Base-by-base conservation (phyloP, 2,329 filamentous ascomycete genomes). In the Colletotrichum sp. region DNA sequence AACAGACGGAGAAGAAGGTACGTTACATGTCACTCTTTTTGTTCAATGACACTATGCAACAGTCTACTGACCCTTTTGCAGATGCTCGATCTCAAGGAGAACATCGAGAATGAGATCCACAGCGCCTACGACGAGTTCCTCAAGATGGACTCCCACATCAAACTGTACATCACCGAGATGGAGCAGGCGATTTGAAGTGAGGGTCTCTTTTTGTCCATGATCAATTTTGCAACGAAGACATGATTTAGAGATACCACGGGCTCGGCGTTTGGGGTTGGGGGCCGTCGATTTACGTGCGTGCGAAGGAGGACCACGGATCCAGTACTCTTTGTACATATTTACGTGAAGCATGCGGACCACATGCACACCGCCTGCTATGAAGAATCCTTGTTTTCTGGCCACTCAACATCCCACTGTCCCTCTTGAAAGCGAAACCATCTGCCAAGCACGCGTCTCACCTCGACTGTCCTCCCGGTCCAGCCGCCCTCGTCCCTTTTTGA, bases 1-100 rank as follows among this genome's bases (percentile, higher is more conserved):
- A 99, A 86, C 96, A 98, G 88, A 98, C 95, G 10, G 96, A 99
- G 90, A 99, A 99, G 88, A 99, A 99, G 95, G 96, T 96, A 88
- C 80, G 88, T 82, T 70, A 79, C 72, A 24, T 15, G 18, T 34
- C 60, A 63, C n/a, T 4, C 7, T 10, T 24, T 10, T 26, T 15
- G 55, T 32, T 16, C 10, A 16, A 60, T 4, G n/a, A 12, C 16
- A 28, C n/a, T n/a, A n/a, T 7, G 21, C 6, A 62, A 26, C 10
- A 10, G 82, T 76, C 1, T 82, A 75, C 62, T 72, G 1, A 55
- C n/a, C 8, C 52, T n/a, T 30, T 8, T 16, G 39, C 78, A 98
- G 96, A 99, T 99, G 96, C 93, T 94, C 64, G 97, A 99, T 85
- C 90, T 99, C 80, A 99, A 98, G 83, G 97, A 99, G 84, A 98